Evolutionary conservation across 495 filamentous ascomycete genomes (phyloP).

Genomic region (Talaromyces trachyspermus): DNA sequence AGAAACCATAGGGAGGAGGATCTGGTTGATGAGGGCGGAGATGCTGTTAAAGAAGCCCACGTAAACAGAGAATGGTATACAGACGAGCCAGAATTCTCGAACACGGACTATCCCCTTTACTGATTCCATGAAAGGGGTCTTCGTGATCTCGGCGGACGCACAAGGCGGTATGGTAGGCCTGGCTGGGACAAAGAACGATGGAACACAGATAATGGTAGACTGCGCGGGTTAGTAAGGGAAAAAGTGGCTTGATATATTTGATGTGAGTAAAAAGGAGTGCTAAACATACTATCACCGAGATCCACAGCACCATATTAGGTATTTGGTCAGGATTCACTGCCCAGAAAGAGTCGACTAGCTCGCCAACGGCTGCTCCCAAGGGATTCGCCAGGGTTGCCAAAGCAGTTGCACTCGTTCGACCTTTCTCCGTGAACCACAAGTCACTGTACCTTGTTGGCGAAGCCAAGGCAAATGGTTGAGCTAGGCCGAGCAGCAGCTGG

Average conservation of each 20-base stretch:
- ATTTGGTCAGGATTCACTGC: slow-evolving; percentile 54
- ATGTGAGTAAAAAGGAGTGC: too few species aligned
- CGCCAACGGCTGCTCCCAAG: slow-evolving; percentile 78
- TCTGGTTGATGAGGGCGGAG: slow-evolving; percentile 83
- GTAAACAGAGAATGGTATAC: slow-evolving; percentile 72
- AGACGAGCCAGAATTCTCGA: slow-evolving; percentile 68
- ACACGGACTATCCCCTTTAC: slow-evolving; percentile 41
- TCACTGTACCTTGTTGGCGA: slow-evolving; percentile 89
- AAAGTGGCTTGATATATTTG: neutral
- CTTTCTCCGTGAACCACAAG: slow-evolving; percentile 83
- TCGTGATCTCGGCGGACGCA: slow-evolving; percentile 40
- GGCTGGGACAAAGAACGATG: slow-evolving; percentile 79
- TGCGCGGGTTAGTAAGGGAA: slow-evolving; percentile 18
- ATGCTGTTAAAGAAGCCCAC: slow-evolving; percentile 90
- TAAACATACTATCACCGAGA: slow-evolving; percentile 70
- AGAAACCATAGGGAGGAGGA: slow-evolving; percentile 77
- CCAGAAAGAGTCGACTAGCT: slow-evolving; percentile 77
- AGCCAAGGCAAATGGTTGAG: slow-evolving; percentile 86
- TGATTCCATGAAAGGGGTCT: slow-evolving; percentile 43
- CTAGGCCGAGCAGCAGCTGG: slow-evolving; percentile 84
- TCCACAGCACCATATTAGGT: slow-evolving; percentile 76
- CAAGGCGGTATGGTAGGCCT: slow-evolving; percentile 67
- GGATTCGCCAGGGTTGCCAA: slow-evolving; percentile 80
- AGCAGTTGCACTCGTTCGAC: slow-evolving; percentile 82
- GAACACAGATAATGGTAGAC: slow-evolving; percentile 64